Conservation (phyloP, 768 basidiomycete genomes). For the Jaapia argillacea region DNA sequence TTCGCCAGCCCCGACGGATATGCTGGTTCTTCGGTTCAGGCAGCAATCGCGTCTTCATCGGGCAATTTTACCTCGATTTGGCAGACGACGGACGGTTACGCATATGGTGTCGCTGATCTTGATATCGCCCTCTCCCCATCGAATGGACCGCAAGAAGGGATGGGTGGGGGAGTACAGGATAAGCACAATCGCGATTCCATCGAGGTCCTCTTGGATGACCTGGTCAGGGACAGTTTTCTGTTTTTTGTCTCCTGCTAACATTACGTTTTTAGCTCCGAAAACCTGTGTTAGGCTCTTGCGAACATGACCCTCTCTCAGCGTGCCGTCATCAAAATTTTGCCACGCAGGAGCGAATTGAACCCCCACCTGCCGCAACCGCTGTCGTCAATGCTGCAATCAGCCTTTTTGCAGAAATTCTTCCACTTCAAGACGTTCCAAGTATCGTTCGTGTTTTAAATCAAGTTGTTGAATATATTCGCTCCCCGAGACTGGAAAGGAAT, state of each 20-base stretch:
- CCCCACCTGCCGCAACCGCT: conserved; percentile 69
- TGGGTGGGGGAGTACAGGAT: conserved; percentile 33
- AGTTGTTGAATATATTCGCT: conserved; percentile 56
- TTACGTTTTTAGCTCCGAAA: conserved; percentile 42
- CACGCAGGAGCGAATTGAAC: conserved; percentile 44
- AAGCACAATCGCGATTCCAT: conserved; percentile 68
- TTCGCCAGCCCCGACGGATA: conserved; percentile 87
- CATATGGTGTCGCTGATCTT: conserved; percentile 77
- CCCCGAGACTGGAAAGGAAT: conserved; percentile 80
- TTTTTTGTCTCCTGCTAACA: conserved; percentile 2
- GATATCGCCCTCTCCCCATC: conserved; percentile 39
- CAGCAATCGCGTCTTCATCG: conserved; percentile 79
- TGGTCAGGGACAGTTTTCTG: conserved; percentile 39
- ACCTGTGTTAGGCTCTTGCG: conserved; percentile 75
- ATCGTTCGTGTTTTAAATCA: conserved; percentile 44
- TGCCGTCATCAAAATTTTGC: conserved; percentile 36
- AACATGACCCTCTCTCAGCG: conserved; percentile 74
- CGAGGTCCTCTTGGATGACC: conserved; percentile 66
- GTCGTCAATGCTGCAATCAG: conserved; percentile 88
- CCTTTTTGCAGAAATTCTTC: conserved; percentile 71
- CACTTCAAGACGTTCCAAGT: conserved; percentile 60
- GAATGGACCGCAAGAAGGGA: conserved; percentile 19
- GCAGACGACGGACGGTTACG: conserved; percentile 83
- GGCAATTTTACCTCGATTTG: conserved; percentile 82
- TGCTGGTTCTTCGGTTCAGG: conserved; percentile 77